Percentiles rank a stretch among this genome's conserved stretches.
Evolutionary conservation across 768 basidiomycete genomes (phyloP).

Genomic region (Pleurotus eryngii): DNA sequence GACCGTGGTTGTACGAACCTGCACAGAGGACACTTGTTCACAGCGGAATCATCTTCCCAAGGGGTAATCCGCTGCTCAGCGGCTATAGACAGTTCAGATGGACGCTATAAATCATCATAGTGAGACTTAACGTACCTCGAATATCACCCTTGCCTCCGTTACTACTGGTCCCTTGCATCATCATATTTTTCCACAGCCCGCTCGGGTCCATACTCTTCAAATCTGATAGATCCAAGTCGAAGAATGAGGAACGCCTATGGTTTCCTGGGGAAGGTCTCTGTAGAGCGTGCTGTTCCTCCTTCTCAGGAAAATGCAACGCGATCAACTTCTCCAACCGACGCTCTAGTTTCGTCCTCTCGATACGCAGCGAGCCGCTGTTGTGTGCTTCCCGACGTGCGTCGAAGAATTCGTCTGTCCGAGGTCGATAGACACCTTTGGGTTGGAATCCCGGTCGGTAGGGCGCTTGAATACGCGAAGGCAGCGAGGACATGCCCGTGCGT

Average conservation of each 20-base stretch:
- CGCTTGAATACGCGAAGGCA: constrained; percentile 28
- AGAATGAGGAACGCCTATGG: constrained; percentile 61
- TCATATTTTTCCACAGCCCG: constrained; percentile 68
- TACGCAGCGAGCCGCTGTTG: constrained; percentile 33
- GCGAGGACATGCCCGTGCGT: constrained; percentile 15
- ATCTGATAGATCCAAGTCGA: constrained; percentile 61
- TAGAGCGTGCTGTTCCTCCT: constrained; percentile 8
- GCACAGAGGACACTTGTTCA: constrained; percentile 84
- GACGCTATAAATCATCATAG: not conserved
- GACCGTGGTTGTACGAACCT: constrained; percentile 33
- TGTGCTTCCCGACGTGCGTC: constrained; percentile 37
- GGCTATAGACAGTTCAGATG: constrained; percentile 32
- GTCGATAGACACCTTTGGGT: constrained; percentile 79
- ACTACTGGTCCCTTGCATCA: constrained; percentile 34
- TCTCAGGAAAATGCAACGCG: constrained; percentile 58
- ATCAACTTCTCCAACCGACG: constrained; percentile 88
- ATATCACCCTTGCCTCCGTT: constrained; percentile 57
- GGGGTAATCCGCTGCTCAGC: constrained; percentile 92
- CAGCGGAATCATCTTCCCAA: constrained; percentile 84
- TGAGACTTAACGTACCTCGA: constrained; percentile 45
- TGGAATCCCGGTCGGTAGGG: constrained; percentile 93
- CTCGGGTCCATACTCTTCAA: constrained; percentile 62
- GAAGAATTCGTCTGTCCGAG: constrained; percentile 80
- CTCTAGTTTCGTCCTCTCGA: constrained; percentile 83
- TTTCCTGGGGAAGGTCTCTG: constrained; percentile 8